Percentiles rank a stretch among this genome's conserved stretches.
These are phyloP conservation scores for Clarireedia paspali DNA, from an alignment of 2,329 filamentous ascomycete genomes.

Conservation along the genomic window DNA sequence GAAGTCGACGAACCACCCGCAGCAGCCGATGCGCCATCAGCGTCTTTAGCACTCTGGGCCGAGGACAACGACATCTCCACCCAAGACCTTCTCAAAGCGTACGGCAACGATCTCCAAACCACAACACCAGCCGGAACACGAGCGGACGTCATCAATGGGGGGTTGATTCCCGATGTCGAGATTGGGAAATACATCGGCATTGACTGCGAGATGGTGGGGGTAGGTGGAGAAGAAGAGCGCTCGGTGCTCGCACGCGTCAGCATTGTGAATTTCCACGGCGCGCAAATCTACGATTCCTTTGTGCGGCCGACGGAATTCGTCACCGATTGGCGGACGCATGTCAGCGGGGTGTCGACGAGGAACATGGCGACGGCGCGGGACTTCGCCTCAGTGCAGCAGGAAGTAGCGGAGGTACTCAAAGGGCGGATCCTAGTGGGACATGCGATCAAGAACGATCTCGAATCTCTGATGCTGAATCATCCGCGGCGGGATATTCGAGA, in stretches of 20 bases:
- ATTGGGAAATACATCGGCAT: slow-evolving; percentile 87
- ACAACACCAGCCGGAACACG: slow-evolving; percentile 39
- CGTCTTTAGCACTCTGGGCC: slow-evolving; percentile 52
- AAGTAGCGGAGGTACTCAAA: slow-evolving; percentile 60
- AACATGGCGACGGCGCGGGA: slow-evolving; percentile 62
- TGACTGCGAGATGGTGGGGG: slow-evolving; percentile 98
- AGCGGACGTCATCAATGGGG: slow-evolving; percentile 53
- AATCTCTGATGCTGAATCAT: slow-evolving; percentile 70
- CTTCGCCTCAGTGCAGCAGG: slow-evolving; percentile 70
- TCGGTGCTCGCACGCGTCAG: slow-evolving; percentile 81
- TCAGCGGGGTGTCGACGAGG: slow-evolving; percentile 72
- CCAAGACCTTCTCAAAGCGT: slow-evolving; percentile 53
- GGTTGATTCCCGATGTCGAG: slow-evolving; percentile 52
- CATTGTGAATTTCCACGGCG: slow-evolving; percentile 87
- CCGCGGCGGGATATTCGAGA: slow-evolving; percentile 74
- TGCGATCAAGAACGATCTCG: slow-evolving; percentile 70
- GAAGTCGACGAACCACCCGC: slow-evolving; percentile 29
- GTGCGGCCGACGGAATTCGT: slow-evolving; percentile 72
- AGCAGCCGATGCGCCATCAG: slow-evolving; percentile 33
- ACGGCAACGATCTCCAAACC: slow-evolving; percentile 45
- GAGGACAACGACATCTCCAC: slow-evolving; percentile 53
- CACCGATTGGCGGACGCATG: slow-evolving; percentile 81
- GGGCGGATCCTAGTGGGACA: slow-evolving; percentile 75
- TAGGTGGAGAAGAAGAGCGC: slow-evolving; percentile 60
- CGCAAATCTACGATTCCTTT: slow-evolving; percentile 89